Base-by-base conservation (phyloP, 1,284 basidiomycete species). In the Puccinia sorghi region DNA sequence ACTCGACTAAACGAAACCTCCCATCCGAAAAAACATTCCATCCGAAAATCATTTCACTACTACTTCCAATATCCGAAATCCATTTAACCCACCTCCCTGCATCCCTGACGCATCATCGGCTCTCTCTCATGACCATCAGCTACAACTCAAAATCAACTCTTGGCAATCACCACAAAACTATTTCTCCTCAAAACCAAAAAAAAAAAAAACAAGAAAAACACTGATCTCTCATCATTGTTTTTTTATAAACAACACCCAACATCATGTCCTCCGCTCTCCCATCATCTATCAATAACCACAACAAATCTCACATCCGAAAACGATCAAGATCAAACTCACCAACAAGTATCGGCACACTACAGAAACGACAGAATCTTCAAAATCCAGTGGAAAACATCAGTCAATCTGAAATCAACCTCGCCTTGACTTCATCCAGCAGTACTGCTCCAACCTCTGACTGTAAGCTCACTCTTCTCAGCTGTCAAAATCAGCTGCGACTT, bases 301-400 rank as follows among this genome's bases (percentile, higher is more conserved):
- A 43, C 37, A 46, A 52, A 12, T 7, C 43, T 46, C 43, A 1
- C 43, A 37, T 56, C 22, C 63, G 73, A 1, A 76, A 76, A 67
- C 61, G 73, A 5, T 76, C 73, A 1, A 25, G 73, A 41, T 76
- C 73, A 11, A 15, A 48, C 37, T 76, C 73, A 9, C 48, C 22
- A n/a, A 37, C 73, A 0, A 63, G 37, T 25, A 20, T 56, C 64
- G 63, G 50, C 15, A 63, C 73, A 11, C 17, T 25, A 15, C 63
- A 63, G 7, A 76, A 76, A 22, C 43, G 73, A 41, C 73, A 56
- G 27, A 76, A 66, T 17, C 37, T 76, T 1, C 63, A 76, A 22
- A 43, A n/a, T 37, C 50, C 50, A 17, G 70, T 15, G 9, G 15
- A 50, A 27, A 50, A 48, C 0, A 15, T 9, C 5, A 37, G 6